A percentile compares a stretch with the other conserved stretches of the same genome.
Evolutionary conservation across 306 rosid species (phyloP).

Genomic region (Inga leiocalycina): DNA sequence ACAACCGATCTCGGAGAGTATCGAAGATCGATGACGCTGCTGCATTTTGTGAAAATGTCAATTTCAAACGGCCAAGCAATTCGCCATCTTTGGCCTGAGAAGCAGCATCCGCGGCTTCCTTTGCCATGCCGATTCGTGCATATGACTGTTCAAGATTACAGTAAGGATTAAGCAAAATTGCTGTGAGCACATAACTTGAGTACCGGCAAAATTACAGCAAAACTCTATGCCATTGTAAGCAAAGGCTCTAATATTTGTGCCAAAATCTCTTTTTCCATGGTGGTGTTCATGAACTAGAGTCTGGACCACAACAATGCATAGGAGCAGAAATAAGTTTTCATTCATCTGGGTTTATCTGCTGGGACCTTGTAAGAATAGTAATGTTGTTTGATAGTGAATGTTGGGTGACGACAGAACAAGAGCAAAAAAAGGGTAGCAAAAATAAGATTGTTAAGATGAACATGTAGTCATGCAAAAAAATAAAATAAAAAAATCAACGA

Average conservation of each 20-base stretch:
- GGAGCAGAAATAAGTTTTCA: background rate
- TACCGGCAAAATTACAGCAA: no score
- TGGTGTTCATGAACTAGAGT: background rate
- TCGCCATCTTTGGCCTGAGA: slow-evolving; percentile 95
- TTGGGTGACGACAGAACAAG: background rate
- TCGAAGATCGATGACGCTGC: slow-evolving; percentile 85
- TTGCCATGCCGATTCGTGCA: slow-evolving; percentile 95
- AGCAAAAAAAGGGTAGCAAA: background rate
- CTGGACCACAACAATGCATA: background rate
- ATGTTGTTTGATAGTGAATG: background rate
- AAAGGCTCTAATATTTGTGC: slow-evolving; percentile 30
- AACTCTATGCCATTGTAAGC: background rate
- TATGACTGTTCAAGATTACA: slow-evolving; percentile 63
- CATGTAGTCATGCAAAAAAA: no score
- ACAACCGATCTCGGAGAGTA: slow-evolving; percentile 80
- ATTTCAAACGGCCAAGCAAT: slow-evolving; percentile 86
- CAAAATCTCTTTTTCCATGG: background rate
- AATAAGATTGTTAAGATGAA: no score
- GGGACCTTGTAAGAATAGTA: background rate
- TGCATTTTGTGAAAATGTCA: slow-evolving; percentile 78
- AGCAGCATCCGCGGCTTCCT: slow-evolving; percentile 99
- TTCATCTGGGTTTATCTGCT: background rate
- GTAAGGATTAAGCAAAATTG: slow-evolving; percentile 16
- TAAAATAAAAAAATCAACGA: rapidly evolving
- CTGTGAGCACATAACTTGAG: background rate